Percentiles rank a stretch among this genome's conserved stretches.
Evolutionary conservation across 371 early-diverging fungal genomes (phyloP).

Genomic region (Capillidium rhysosporum): DNA sequence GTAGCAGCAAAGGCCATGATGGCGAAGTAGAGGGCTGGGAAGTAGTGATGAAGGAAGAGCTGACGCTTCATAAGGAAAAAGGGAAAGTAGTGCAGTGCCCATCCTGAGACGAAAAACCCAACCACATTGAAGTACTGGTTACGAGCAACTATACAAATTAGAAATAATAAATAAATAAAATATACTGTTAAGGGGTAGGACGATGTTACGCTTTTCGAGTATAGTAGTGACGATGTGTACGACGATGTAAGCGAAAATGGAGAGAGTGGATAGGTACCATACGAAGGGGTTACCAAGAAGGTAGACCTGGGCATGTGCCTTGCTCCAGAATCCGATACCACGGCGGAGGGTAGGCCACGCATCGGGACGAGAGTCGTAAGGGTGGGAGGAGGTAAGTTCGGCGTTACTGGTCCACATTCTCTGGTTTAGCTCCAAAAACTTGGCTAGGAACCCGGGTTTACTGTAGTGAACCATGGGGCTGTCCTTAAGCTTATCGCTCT

Average conservation of each 20-base stretch:
- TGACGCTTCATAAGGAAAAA: conserved; percentile 89
- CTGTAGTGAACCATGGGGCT: conserved; percentile 11
- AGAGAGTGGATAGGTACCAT: conserved; percentile 64
- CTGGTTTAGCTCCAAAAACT: conserved; percentile 71
- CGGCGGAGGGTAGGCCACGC: conserved; percentile 70
- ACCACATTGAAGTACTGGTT: conserved; percentile 31
- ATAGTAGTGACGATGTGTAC: conserved; percentile 36
- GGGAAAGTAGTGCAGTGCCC: conserved; percentile 83
- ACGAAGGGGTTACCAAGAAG: conserved; percentile 91
- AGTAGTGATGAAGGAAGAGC: conserved; percentile 95
- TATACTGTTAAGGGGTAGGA: conserved; percentile 30
- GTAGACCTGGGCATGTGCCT: conserved; percentile 49
- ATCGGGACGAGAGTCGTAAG: conserved; percentile 62
- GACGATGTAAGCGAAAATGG: conserved; percentile 34
- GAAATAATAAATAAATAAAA: conserved; percentile 4
- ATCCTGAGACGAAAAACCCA: conserved; percentile 71
- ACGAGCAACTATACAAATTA: conserved; percentile 10
- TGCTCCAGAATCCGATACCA: conserved; percentile 83
- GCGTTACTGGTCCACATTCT: conserved; percentile 80
- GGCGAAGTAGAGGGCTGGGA: conserved; percentile 79
- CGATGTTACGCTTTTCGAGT: conserved; percentile 48
- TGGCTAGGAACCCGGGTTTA: conserved; percentile 42
- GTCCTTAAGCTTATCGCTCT: conserved; percentile 17
- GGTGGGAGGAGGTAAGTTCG: conserved; percentile 69
- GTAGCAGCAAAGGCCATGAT: conserved; percentile 44